Conservation (phyloP, 1,284 basidiomycete genomes). For the Anthracocystis walkeri region DNA sequence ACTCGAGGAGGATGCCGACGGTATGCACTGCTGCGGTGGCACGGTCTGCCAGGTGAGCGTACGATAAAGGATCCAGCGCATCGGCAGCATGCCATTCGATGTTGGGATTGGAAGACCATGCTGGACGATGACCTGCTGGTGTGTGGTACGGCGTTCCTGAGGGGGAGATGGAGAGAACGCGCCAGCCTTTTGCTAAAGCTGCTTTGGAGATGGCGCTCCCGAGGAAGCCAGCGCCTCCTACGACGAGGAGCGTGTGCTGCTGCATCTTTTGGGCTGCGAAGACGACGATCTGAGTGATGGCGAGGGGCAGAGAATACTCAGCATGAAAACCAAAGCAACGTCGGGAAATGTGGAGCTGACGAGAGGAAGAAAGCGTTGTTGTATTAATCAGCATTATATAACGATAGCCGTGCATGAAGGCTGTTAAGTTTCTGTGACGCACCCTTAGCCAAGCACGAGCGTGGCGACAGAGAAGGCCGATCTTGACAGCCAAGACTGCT, state of each 20-base stretch:
- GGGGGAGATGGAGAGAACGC: constrained; percentile 88
- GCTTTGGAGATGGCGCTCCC: constrained; percentile 91
- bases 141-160: constrained; percentile 87
- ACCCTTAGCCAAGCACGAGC: constrained; percentile 21
- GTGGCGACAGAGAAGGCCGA: not conserved
- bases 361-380: not conserved
- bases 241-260: constrained; percentile 72
- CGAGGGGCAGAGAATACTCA: not conserved
- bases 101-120: constrained; percentile 76
- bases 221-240: constrained; percentile 95
- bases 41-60: constrained; percentile 77
- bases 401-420: not conserved
- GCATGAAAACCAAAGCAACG: not conserved
- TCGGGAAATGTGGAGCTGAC: constrained; percentile 15
- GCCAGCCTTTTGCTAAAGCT: constrained; percentile 83
- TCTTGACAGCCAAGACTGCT: not conserved
- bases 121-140: constrained; percentile 86
- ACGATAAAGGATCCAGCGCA: constrained; percentile 81
- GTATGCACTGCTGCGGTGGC: constrained; percentile 90
- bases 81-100: constrained; percentile 65
- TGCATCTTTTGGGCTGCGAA: constrained; percentile 2
- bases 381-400: constrained; percentile 29
- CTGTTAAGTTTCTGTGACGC: constrained; percentile 3
- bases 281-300: not conserved
- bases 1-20: constrained; percentile 89